Conservation (phyloP, 495 filamentous ascomycete species). For the Cercophora newfieldiana region DNA sequence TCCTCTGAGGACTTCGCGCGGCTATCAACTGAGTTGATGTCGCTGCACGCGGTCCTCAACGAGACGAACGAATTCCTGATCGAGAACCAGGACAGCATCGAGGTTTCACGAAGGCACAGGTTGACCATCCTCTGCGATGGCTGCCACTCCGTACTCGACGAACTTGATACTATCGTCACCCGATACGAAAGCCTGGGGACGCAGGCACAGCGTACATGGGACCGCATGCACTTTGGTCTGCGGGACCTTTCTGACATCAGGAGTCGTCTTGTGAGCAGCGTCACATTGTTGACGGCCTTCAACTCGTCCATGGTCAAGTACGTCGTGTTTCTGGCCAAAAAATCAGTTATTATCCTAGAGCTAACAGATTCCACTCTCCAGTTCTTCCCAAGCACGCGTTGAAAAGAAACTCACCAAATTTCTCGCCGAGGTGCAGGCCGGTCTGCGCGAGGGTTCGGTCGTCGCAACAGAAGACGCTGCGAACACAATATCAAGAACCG, state of each 20-base stretch:
- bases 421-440: conserved; percentile 38
- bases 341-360: no score
- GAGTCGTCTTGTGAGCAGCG: conserved; percentile 31
- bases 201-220: conserved; percentile 39
- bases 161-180: conserved; percentile 33
- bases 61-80: conserved; percentile 36
- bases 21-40: conserved; percentile 38
- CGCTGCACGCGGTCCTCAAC: conserved; percentile 39
- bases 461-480: conserved; percentile 24
- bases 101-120: conserved; percentile 22
- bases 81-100: conserved; percentile 22
- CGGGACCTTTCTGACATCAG: conserved; percentile 37
- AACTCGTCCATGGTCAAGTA: conserved; percentile 31
- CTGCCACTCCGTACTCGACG: conserved; percentile 31
- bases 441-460: conserved; percentile 37
- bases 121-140: conserved; percentile 30
- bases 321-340: conserved; percentile 3
- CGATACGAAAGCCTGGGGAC: conserved; percentile 39
- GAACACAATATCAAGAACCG: conserved; percentile 35
- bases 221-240: conserved; percentile 37
- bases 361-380: conserved; percentile 3
- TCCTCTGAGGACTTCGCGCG: conserved; percentile 35
- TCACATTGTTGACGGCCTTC: conserved; percentile 33
- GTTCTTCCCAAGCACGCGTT: conserved; percentile 33
- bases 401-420: conserved; percentile 39